Base-by-base conservation (phyloP, 2,329 filamentous ascomycete genomes). In the Aspergillus terreus region DNA sequence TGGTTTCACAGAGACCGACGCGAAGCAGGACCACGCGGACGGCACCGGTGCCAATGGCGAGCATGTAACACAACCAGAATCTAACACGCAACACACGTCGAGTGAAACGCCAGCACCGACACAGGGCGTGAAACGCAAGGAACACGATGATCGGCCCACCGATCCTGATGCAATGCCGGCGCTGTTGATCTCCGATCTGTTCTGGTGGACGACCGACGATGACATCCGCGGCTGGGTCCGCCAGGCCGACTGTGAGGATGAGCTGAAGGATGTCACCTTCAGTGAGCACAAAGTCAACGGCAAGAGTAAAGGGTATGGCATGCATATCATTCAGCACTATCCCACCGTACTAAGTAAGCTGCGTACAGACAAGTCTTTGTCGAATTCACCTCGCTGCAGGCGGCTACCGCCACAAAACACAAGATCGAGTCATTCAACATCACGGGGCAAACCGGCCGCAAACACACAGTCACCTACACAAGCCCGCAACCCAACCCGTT, bases 211-310 rank as follows among this genome's bases (percentile, higher is more conserved):
- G 27, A 95, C 88, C 2, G 94, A 99, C 67, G 94, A 99, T 65
- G 91, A 97, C 62, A 83, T 99, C 51, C 87, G 94, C 48, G 88
- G 87, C 46, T 96, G 91, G 89, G 80, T 88, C 21, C 84, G 85
- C 58, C 81, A 88, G 58, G 89, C 87, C n/a, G 82, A 82, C 2
- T 89, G 84, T 60, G 94, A 97, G 69, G 81, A 86, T 43, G 90
- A 96, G 64, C 76, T 97, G 15, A 91, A 89, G 63, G 94, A 97
- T 55, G 84, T 99, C 47, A 96, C 92, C 0, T 99, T 97, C 70
- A 96, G 90, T 64, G 94, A 99, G 70, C 94, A 97, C 73, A 99
- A 99, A 70, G 92, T 97, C 44, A 99, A 99, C 61, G 94, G 94
- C 61, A 99, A 99, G 76, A 96, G 90, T 74, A 96, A 97, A 77